Evolutionary conservation across 345 rosid genomes (phyloP).

Genomic region (Arabis alpina): DNA sequence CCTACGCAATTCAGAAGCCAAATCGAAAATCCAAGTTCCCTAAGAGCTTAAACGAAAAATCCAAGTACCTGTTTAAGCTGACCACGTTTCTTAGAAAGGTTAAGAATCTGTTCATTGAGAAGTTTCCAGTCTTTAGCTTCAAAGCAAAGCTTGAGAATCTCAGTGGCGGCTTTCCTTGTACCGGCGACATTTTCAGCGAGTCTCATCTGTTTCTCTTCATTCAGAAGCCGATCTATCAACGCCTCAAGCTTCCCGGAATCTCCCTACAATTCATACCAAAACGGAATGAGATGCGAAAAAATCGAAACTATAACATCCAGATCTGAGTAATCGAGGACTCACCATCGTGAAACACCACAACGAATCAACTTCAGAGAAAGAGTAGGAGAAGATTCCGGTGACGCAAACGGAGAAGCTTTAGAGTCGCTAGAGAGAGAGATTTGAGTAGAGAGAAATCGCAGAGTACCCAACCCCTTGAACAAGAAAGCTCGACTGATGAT

Average conservation of each 20-base stretch:
- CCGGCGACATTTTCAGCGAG: conserved; percentile 80
- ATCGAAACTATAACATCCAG: conserved; percentile 27
- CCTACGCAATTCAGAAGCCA: conserved; percentile 29
- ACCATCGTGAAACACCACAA: conserved; percentile 28
- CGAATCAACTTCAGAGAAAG: conserved; percentile 9
- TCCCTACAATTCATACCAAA: conserved; percentile 53
- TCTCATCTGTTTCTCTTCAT: conserved; percentile 94
- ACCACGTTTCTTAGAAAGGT: conserved; percentile 90
- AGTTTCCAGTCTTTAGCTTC: conserved; percentile 92
- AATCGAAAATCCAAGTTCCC: conserved; percentile 3
- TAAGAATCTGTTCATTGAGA: conserved; percentile 66
- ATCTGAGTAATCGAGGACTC: conserved; percentile 40
- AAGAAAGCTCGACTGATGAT: conserved; percentile 43
- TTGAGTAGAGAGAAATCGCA: conserved; percentile 19
- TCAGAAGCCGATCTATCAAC: conserved; percentile 74
- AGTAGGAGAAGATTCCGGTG: conserved; percentile 22
- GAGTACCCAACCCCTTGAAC: conserved; percentile 43
- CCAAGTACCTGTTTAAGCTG: conserved; percentile 87
- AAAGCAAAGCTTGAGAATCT: conserved; percentile 83
- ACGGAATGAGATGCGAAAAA: conserved; percentile 36
- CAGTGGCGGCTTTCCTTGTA: conserved; percentile 83
- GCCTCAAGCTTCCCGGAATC: conserved; percentile 61
- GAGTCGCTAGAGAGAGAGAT: neutral
- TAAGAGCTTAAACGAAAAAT: conserved; percentile 12
- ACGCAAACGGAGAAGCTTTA: conserved; percentile 4